Evolutionary conservation across 345 rosid genomes (phyloP), one percentile per base, ranked within the genome.

Genomic region (Carallia brachiata): DNA sequence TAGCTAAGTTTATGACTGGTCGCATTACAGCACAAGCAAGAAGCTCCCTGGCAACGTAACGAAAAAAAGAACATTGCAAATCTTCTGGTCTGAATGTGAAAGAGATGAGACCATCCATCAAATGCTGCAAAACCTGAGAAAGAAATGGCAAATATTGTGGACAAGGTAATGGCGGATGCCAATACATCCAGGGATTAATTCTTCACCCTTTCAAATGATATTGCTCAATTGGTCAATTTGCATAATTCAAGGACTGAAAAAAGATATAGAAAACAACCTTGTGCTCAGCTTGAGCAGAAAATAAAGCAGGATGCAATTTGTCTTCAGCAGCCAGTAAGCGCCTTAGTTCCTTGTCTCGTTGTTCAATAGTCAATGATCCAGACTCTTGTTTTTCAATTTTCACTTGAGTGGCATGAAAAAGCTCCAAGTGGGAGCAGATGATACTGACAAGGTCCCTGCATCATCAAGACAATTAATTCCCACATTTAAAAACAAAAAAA

Each of bases 301-400:
- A 96, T 69, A 96, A 79, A 71, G 98, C 99, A 66, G 98, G 99
- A 77, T 90, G 99, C 84, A 96, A 85, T 84, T 88, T 92, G 80
- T 87, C 83, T 73, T 90, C 90, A 1, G 77, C 55, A 69, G 96
- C 92, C 82, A 96, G 78, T 75, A 96, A 60, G 55, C 69, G 85
- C 70, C 76, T 83, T 59, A 92, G 75, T 81, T 87, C 94, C 69
- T 75, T 65, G 79, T 96, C 93, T 76, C 89, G 80, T 69, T 84
- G 69, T 69, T 92, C 89, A 69, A 88, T 82, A 61, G 85, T 79
- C 62, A 87, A 74, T 19, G 67, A 78, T 63, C 70, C 84, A 34
- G 80, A 72, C 67, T 75, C 83, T 65, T 77, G 83, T 72, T 75
- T 86, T 70, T 78, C 88, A 80, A 96, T 81, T 80, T 92, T 96